A percentile compares a stretch with the other conserved stretches of the same genome.
Evolutionary conservation across 352 stramenopile species (phyloP).

Genomic region (Pythium aquatile): DNA sequence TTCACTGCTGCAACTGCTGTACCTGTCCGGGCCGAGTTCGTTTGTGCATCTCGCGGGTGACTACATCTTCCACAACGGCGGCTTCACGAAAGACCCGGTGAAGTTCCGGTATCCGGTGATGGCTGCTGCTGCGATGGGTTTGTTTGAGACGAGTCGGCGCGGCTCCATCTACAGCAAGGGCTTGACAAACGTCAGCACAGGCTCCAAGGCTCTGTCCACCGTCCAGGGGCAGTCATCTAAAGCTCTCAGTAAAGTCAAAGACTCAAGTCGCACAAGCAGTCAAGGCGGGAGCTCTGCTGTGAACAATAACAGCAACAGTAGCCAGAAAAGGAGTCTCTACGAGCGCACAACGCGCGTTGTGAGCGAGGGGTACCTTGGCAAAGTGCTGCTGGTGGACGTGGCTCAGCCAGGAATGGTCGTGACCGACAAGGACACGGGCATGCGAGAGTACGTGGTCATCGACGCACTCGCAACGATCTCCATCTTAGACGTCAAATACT

Average conservation of each 20-base stretch:
- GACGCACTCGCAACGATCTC: constrained; percentile 49
- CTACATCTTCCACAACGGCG: constrained; percentile 45
- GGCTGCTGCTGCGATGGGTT: constrained; percentile 35
- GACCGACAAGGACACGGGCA: constrained; percentile 28
- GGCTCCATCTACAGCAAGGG: constrained; percentile 11
- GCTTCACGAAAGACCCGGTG: constrained; percentile 32
- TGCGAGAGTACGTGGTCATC: constrained; percentile 35
- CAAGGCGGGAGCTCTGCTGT: neutral
- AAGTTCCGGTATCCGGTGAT: constrained; percentile 36
- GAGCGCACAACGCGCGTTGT: constrained; percentile 34
- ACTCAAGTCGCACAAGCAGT: neutral
- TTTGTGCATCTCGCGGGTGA: constrained; percentile 43
- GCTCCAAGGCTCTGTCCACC: neutral
- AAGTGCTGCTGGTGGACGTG: constrained; percentile 39
- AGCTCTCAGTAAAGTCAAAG: neutral
- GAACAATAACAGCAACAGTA: neutral
- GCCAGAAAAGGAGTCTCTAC: constrained; percentile 40
- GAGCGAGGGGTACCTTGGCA: constrained; percentile 32
- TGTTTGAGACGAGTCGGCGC: constrained; percentile 16
- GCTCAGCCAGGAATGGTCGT: constrained; percentile 28
- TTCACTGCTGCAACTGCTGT: constrained; percentile 48
- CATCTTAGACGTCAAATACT: constrained; percentile 54
- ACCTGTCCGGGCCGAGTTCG: constrained; percentile 47
- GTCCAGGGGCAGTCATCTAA: too few relatives aligned
- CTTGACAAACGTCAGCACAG: neutral